Evolutionary conservation across 441 rosid species (phyloP).

Genomic region (Metrosideros polymorpha): DNA sequence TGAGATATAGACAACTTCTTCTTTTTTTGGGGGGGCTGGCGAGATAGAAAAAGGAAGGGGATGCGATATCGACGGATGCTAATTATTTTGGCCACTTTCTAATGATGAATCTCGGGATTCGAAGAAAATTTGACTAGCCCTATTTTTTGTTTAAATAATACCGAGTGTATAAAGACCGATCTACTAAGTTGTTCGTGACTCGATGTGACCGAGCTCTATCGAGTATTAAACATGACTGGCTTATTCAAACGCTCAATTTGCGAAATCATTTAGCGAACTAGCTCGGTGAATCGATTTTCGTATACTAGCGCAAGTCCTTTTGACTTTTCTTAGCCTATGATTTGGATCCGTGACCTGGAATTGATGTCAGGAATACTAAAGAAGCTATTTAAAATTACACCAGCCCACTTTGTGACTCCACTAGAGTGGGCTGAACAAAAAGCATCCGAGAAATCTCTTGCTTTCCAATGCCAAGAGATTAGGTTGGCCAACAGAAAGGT

Average conservation of each 20-base stretch:
- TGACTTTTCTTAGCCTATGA: background rate
- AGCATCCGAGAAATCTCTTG: background rate
- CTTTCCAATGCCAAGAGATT: background rate
- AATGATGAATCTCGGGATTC: background rate
- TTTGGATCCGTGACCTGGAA: background rate
- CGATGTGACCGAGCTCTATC: background rate
- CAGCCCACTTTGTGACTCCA: background rate
- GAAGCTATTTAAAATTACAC: background rate
- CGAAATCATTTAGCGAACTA: background rate
- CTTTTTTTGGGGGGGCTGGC: background rate
- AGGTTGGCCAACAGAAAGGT: background rate
- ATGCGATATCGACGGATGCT: background rate
- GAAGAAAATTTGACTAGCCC: background rate
- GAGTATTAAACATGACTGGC: background rate
- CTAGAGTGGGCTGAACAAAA: background rate
- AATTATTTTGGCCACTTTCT: background rate
- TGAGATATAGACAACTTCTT: background rate
- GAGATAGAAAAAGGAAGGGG: background rate
- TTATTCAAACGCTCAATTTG: background rate
- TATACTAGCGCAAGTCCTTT: background rate
- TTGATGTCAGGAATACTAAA: background rate
- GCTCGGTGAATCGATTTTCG: background rate
- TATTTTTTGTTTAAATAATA: background rate
- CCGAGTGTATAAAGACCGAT: background rate
- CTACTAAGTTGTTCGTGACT: background rate